phyloP scores from a whole-genome alignment of 805 yeast species.

The Sugiyamaella qingdaonensis region DNA sequence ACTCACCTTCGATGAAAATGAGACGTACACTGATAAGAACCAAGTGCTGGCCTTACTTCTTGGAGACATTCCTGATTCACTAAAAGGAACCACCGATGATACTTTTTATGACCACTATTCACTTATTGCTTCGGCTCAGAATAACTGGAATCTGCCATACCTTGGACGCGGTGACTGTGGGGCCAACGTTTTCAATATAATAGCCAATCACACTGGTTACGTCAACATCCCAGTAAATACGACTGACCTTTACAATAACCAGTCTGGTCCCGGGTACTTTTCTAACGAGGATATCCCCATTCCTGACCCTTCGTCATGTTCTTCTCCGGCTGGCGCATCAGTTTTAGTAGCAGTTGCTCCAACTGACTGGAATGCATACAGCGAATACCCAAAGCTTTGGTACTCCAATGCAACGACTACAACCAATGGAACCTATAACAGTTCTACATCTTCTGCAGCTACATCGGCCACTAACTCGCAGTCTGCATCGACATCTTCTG shows the following conservation, averaged over 20 bases:
- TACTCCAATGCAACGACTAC: constrained; percentile 2
- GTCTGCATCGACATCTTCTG: background rate
- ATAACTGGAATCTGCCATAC: constrained; percentile 47
- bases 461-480: background rate
- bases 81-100: constrained; percentile 42
- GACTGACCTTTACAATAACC: constrained; percentile 10
- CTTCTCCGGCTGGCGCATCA: constrained; percentile 3
- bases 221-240: constrained; percentile 13
- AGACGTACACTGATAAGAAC: constrained; percentile 39
- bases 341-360: background rate
- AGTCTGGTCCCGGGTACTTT: constrained; percentile 10
- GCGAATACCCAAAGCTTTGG: background rate
- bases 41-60: constrained; percentile 43
- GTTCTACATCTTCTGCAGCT: background rate
- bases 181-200: constrained; percentile 45
- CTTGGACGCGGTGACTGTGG: constrained; percentile 50
- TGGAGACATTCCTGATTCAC: constrained; percentile 39
- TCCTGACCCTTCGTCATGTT: constrained; percentile 9
- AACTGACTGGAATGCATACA: constrained; percentile 3
- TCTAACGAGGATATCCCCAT: constrained; percentile 2
- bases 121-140: constrained; percentile 44
- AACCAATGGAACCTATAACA: background rate
- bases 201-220: constrained; percentile 36
- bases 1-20: constrained; percentile 50
- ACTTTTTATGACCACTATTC: constrained; percentile 53